phyloP scores from a whole-genome alignment of 148 eudicot species.

The Spergularia bocconei region DNA sequence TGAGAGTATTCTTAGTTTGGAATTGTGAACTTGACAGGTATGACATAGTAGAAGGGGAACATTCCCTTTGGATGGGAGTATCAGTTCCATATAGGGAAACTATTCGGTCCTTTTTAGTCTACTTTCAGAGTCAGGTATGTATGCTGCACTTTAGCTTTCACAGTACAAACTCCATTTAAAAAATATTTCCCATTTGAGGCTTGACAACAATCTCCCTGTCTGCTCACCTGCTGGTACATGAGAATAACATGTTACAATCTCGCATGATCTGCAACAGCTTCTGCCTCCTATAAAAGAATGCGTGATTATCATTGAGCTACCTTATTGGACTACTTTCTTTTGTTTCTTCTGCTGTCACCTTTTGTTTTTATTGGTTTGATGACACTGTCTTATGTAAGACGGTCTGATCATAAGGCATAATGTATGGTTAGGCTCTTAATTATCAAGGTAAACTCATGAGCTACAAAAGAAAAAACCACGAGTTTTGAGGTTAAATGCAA shows the following conservation, averaged over 20 bases:
- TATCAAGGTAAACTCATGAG: too few relatives aligned
- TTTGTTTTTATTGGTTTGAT: background rate
- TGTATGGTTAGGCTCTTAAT: too few relatives aligned
- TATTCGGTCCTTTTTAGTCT: conserved; percentile 77
- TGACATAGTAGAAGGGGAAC: conserved; percentile 82
- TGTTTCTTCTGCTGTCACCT: background rate
- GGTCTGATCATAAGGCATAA: too few relatives aligned
- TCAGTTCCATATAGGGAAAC: conserved; percentile 94
- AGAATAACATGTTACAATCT: background rate
- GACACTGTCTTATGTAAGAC: too few relatives aligned
- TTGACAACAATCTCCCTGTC: background rate
- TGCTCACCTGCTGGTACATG: background rate
- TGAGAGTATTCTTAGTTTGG: conserved; percentile 33
- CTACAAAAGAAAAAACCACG: too few relatives aligned
- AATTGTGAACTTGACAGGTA: conserved; percentile 60
- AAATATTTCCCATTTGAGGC: background rate
- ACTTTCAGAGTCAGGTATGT: conserved; percentile 89
- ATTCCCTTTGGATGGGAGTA: conserved; percentile 82
- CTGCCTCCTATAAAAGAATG: background rate
- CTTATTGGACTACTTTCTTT: background rate
- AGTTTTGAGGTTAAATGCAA: too few relatives aligned
- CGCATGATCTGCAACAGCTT: background rate
- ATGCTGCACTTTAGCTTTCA: background rate
- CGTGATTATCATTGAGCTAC: background rate
- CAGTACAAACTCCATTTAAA: background rate